Conservation (phyloP, 352 stramenopile genomes). For the Phytophthora constricta region DNA sequence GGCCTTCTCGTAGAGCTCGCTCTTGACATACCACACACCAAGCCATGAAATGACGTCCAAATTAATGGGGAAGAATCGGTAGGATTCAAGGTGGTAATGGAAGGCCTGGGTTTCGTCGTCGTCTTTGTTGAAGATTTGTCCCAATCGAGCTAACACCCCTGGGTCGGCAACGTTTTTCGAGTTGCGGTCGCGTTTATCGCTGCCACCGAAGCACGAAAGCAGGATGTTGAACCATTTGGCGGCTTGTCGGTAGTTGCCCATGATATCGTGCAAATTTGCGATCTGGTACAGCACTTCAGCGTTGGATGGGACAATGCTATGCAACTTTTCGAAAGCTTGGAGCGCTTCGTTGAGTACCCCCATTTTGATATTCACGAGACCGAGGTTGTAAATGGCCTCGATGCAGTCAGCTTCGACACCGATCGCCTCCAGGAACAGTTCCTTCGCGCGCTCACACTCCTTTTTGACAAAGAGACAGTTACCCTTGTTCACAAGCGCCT, state of each 20-base stretch:
- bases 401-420: slow-evolving; percentile 95
- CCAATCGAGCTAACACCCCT: slow-evolving; percentile 87
- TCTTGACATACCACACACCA: slow-evolving; percentile 97
- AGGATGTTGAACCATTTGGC: slow-evolving; percentile 96
- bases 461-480: slow-evolving; percentile 96
- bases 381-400: slow-evolving; percentile 97
- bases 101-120: slow-evolving; percentile 95
- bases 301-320: slow-evolving; percentile 94
- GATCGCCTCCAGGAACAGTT: slow-evolving; percentile 96
- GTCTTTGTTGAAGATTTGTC: slow-evolving; percentile 95
- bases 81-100: slow-evolving; percentile 96
- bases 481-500: slow-evolving; percentile 97
- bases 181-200: slow-evolving; percentile 60
- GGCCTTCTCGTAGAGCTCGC: slow-evolving; percentile 96
- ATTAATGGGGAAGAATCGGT: slow-evolving; percentile 95
- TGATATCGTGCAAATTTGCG: slow-evolving; percentile 94
- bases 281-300: slow-evolving; percentile 96
- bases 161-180: slow-evolving; percentile 78
- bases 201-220: slow-evolving; percentile 90
- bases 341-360: slow-evolving; percentile 91
- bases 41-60: slow-evolving; percentile 97
- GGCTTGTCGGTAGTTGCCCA: slow-evolving; percentile 86
- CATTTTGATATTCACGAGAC: slow-evolving; percentile 90
- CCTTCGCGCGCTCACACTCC: slow-evolving; percentile 93
- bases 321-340: slow-evolving; percentile 96